Conservation (phyloP, 2,329 filamentous ascomycete genomes). For the Sclerotinia trifoliorum region DNA sequence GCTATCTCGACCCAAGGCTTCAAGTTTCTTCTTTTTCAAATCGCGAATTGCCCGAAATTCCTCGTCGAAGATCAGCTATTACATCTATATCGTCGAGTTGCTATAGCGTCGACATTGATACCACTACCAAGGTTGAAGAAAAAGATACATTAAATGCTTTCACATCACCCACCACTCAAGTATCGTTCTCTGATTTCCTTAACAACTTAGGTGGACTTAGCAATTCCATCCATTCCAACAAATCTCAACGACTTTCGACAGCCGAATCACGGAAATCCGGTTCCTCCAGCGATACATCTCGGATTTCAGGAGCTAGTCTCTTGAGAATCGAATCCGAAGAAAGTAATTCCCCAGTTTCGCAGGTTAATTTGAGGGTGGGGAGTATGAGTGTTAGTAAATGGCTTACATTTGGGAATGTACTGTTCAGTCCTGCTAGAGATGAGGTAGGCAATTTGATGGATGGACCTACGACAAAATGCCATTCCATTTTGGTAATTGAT, state of each 20-base stretch:
- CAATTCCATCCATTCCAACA: constrained; percentile 28
- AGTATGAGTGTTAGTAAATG: constrained; percentile 86
- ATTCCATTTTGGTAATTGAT: constrained; percentile 72
- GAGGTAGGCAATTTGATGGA: constrained; percentile 58
- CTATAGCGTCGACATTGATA: constrained; percentile 55
- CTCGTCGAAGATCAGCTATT: constrained; percentile 19
- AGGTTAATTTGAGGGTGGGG: constrained; percentile 74
- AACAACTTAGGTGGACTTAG: constrained; percentile 45
- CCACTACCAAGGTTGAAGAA: constrained; percentile 46
- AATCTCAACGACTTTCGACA: constrained; percentile 24
- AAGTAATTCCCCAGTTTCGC: constrained; percentile 62
- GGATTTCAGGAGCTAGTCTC: constrained; percentile 27
- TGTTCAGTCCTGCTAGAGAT: constrained; percentile 77
- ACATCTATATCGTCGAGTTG: constrained; percentile 49
- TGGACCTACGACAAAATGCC: constrained; percentile 49
- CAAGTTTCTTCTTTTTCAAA: neutral
- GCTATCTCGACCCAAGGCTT: neutral
- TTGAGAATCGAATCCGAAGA: constrained; percentile 40
- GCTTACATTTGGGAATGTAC: constrained; percentile 79
- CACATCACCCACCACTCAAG: constrained; percentile 46
- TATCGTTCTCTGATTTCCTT: constrained; percentile 47
- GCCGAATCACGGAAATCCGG: constrained; percentile 30
- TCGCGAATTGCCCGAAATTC: constrained; percentile 20
- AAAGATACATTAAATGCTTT: constrained; percentile 45
- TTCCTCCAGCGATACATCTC: constrained; percentile 30